Conservation (phyloP, 257 asterid genomes). For the Osmanthus fragrans region DNA sequence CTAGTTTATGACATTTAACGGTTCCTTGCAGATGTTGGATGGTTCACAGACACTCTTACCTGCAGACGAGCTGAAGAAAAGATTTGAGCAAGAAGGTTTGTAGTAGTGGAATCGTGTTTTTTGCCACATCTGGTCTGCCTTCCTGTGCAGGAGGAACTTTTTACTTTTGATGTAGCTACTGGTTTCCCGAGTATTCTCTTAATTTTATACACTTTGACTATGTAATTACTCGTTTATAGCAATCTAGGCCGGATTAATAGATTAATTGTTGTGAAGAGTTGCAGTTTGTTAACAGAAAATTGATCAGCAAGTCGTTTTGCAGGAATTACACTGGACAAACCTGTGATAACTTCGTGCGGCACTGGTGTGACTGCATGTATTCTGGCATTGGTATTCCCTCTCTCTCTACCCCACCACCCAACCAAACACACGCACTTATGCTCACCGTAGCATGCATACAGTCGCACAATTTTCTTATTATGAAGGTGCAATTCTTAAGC, state of each 20-base stretch:
- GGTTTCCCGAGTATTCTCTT: not conserved
- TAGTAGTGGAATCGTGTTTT: conserved; percentile 1
- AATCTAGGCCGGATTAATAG: not conserved
- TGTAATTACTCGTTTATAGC: not conserved
- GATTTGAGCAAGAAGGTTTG: conserved; percentile 76
- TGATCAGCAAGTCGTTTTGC: conserved; percentile 19
- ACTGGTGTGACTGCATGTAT: conserved; percentile 98
- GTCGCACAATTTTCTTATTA: not conserved
- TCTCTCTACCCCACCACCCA: not conserved
- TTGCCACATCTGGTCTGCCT: not conserved
- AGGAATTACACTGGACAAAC: conserved; percentile 74
- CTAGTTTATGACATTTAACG: conserved; percentile 15
- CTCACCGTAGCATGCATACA: not conserved
- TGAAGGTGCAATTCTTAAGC: not conserved
- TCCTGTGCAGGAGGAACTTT: not conserved
- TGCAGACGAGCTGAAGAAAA: conserved; percentile 74
- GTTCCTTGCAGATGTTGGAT: conserved; percentile 70
- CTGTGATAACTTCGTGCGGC: conserved; percentile 79
- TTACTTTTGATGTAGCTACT: not conserved
- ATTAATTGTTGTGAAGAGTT: not conserved
- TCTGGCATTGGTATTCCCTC: conserved; percentile 67
- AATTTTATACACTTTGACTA: not conserved
- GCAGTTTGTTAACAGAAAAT: conserved; percentile 4
- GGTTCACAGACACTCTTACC: conserved; percentile 79
- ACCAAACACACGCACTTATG: not conserved